phyloP scores from a whole-genome alignment of 768 basidiomycete species.

The Boletellus ananiceps region DNA sequence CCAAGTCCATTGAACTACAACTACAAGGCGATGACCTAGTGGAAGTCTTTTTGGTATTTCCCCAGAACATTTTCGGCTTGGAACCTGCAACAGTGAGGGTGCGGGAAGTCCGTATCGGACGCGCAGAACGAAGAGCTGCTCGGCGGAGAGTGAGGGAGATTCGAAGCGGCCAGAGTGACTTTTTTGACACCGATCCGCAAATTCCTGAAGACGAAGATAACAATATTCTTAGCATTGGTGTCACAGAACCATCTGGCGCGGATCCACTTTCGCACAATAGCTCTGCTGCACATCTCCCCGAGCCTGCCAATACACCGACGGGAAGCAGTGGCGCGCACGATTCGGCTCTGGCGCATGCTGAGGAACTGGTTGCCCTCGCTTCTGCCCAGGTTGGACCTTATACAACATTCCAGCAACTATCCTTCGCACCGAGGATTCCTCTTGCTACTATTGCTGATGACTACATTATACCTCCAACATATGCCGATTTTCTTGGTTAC shows the following conservation, averaged over 20 bases:
- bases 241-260: constrained; percentile 47
- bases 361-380: constrained; percentile 65
- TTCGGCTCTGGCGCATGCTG: constrained; percentile 43
- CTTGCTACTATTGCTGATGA: constrained; percentile 84
- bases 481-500: constrained; percentile 72
- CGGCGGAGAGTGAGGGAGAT: constrained; percentile 73
- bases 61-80: constrained; percentile 87
- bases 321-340: constrained; percentile 31
- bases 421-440: constrained; percentile 84
- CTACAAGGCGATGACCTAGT: constrained; percentile 91
- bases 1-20: constrained; percentile 80
- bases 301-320: constrained; percentile 22
- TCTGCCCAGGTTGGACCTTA: constrained; percentile 77
- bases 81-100: constrained; percentile 92
- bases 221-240: constrained; percentile 59
- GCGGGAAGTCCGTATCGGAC: constrained; percentile 88
- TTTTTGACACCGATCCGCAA: constrained; percentile 42
- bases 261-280: constrained; percentile 28
- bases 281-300: constrained; percentile 26
- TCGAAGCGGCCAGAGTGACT: constrained; percentile 44
- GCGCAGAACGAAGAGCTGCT: constrained; percentile 82
- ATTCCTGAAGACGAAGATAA: constrained; percentile 48
- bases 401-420: constrained; percentile 88
- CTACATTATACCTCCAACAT: constrained; percentile 89
- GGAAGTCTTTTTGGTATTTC: constrained; percentile 87